These are phyloP conservation scores for Fusarium veterinarium DNA, from an alignment of 2,329 filamentous ascomycete species.

Conservation along the genomic window DNA sequence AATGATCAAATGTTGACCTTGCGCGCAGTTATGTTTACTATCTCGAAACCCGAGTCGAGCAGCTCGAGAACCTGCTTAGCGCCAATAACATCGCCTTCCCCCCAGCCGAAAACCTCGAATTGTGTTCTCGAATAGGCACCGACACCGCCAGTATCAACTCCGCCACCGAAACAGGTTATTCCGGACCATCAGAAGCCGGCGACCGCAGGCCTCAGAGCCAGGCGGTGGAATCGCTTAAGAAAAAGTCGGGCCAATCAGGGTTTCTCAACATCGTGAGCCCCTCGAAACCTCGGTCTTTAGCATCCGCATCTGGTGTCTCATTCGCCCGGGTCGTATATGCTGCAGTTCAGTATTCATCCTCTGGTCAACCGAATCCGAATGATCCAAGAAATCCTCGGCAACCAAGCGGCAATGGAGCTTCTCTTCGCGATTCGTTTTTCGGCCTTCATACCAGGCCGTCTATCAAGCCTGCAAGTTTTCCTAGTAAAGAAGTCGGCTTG, in stretches of 20 bases:
- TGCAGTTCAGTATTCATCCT: constrained; percentile 81
- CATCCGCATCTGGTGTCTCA: constrained; percentile 89
- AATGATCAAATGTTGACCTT: constrained; percentile 34
- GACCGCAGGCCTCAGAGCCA: constrained; percentile 47
- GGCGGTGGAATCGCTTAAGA: constrained; percentile 50
- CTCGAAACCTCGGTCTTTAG: constrained; percentile 83
- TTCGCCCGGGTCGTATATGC: constrained; percentile 96
- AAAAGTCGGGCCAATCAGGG: constrained; percentile 50
- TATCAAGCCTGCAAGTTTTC: constrained; percentile 87
- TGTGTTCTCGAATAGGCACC: constrained; percentile 62
- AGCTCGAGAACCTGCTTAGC: constrained; percentile 81
- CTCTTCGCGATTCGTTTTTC: constrained; percentile 96
- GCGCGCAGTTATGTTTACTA: constrained; percentile 86
- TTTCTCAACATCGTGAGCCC: constrained; percentile 83
- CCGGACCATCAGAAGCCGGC: constrained; percentile 49
- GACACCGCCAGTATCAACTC: constrained; percentile 51
- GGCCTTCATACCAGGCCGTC: constrained; percentile 92
- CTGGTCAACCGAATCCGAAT: constrained; percentile 65
- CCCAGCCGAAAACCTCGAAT: constrained; percentile 75
- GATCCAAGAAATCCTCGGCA: constrained; percentile 44
- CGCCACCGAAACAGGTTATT: constrained; percentile 49
- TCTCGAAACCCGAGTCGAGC: constrained; percentile 85
- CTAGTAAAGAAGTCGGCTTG: constrained; percentile 77
- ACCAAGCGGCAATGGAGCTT: constrained; percentile 66
- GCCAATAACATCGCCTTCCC: constrained; percentile 78